A percentile compares a stretch with the other conserved stretches of the same genome.
phyloP scores from a whole-genome alignment of 495 filamentous ascomycete species.

The Margaritispora aquatica region DNA sequence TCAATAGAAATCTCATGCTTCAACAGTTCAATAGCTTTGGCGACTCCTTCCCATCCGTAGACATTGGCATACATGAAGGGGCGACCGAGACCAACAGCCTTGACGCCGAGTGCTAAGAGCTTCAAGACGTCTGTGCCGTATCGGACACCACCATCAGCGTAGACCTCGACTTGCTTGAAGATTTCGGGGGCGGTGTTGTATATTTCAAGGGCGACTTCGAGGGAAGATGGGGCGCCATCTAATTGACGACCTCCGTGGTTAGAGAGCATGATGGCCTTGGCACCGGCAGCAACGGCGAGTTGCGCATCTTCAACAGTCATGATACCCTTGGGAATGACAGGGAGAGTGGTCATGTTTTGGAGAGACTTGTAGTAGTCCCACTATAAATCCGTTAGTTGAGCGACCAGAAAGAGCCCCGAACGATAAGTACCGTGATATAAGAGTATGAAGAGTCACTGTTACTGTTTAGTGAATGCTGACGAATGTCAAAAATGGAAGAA shows the following conservation, averaged over 20 bases:
- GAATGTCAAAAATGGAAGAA: not conserved
- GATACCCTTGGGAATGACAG: slow-evolving; percentile 37
- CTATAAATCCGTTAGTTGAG: not conserved
- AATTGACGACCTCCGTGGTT: slow-evolving; percentile 67
- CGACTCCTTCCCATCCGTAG: not conserved
- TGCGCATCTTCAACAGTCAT: slow-evolving; percentile 46
- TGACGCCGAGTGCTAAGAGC: slow-evolving; percentile 53
- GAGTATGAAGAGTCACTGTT: not conserved
- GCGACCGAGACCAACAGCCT: not conserved
- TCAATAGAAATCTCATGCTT: slow-evolving; percentile 1
- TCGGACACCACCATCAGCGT: slow-evolving; percentile 58
- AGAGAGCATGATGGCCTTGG: slow-evolving; percentile 53
- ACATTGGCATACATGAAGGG: not conserved
- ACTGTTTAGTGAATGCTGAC: slow-evolving; percentile 2
- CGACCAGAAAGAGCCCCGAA: no score
- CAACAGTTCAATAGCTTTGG: not conserved
- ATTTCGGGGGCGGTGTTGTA: slow-evolving; percentile 42
- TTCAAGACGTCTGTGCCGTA: slow-evolving; percentile 64
- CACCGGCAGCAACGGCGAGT: slow-evolving; percentile 43
- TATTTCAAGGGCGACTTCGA: slow-evolving; percentile 37
- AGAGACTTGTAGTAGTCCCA: slow-evolving; percentile 14
- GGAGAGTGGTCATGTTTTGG: slow-evolving; percentile 30
- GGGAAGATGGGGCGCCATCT: slow-evolving; percentile 42
- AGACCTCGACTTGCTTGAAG: slow-evolving; percentile 55
- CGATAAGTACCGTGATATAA: not conserved